Evolutionary conservation across 192 early-diverging fungal genomes (phyloP).

Genomic region (Martensiomyces pterosporus): DNA sequence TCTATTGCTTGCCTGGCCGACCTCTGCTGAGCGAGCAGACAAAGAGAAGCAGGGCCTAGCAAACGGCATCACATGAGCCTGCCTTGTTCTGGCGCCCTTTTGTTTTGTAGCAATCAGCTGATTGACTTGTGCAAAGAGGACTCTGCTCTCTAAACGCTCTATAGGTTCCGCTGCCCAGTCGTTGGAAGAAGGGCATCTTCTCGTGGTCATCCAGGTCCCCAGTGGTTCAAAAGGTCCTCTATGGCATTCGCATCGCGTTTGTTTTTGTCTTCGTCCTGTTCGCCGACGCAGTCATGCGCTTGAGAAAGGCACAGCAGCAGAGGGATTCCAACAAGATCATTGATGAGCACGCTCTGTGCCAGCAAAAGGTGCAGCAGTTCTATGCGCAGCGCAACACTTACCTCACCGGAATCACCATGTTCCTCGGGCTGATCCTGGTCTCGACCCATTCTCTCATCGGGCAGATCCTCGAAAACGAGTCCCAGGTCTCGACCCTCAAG

Average conservation of each 20-base stretch:
- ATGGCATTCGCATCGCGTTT: slow-evolving; percentile 43
- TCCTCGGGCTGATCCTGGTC: slow-evolving; percentile 49
- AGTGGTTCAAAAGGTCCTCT: slow-evolving; percentile 30
- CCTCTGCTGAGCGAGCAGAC: no score
- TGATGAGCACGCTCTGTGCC: slow-evolving; percentile 49
- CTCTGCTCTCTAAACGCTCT: background rate
- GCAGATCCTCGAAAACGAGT: slow-evolving; percentile 28
- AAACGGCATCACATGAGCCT: no score
- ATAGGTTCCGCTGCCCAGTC: slow-evolving; percentile 41
- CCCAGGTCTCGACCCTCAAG: background rate
- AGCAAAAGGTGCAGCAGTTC: slow-evolving; percentile 50
- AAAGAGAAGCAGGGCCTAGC: no score
- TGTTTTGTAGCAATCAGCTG: no score
- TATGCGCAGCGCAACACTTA: slow-evolving; percentile 57
- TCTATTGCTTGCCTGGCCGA: no score
- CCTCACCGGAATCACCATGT: slow-evolving; percentile 55
- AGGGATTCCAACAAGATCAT: slow-evolving; percentile 20
- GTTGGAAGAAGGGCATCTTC: slow-evolving; percentile 46
- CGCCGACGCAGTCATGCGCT: slow-evolving; percentile 44
- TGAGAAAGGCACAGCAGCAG: slow-evolving; percentile 31
- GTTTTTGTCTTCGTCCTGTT: slow-evolving; percentile 46
- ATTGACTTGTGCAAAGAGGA: no score
- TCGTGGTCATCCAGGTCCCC: slow-evolving; percentile 36
- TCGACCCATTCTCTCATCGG: slow-evolving; percentile 45
- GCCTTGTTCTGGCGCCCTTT: no score